phyloP scores from a whole-genome alignment of 352 stramenopile genomes.

The Pythium brassicae region DNA sequence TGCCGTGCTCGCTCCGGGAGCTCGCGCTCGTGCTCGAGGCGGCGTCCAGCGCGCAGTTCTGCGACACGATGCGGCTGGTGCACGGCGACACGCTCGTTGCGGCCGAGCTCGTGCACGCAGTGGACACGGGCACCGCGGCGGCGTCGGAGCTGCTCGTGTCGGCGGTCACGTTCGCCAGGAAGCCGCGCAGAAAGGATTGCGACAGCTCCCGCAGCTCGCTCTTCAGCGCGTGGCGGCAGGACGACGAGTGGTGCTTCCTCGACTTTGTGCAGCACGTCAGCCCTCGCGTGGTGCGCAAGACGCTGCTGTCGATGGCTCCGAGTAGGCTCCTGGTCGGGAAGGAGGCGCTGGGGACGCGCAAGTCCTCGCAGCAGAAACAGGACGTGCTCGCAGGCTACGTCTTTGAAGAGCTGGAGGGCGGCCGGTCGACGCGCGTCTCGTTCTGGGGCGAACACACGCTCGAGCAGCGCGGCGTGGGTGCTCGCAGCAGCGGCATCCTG shows the following conservation, averaged over 20 bases:
- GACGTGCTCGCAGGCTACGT: slow-evolving; percentile 23
- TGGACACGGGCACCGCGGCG: not conserved
- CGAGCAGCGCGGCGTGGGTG: not conserved
- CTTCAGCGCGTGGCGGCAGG: not conserved
- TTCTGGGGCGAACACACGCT: slow-evolving; percentile 33
- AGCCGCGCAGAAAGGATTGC: not conserved
- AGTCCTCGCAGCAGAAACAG: not conserved
- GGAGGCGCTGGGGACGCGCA: not conserved
- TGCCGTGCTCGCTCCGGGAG: slow-evolving; percentile 8
- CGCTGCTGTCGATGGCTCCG: slow-evolving; percentile 4
- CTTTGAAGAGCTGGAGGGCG: slow-evolving; percentile 33
- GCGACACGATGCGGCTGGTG: slow-evolving; percentile 3
- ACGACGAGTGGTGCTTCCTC: slow-evolving; percentile 13
- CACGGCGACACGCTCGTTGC: slow-evolving; percentile 9
- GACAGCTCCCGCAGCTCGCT: not conserved
- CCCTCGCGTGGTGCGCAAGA: slow-evolving; percentile 8
- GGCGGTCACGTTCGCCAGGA: slow-evolving; percentile 4
- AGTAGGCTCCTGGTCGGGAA: not conserved
- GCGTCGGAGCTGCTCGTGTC: slow-evolving; percentile 8
- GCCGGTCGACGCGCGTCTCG: slow-evolving; percentile 28
- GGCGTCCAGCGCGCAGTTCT: not conserved
- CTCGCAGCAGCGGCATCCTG: not conserved
- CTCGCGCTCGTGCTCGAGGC: slow-evolving; percentile 5
- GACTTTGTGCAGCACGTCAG: slow-evolving; percentile 13
- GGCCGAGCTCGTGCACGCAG: slow-evolving; percentile 3